phyloP scores from a whole-genome alignment of 179 eudicot genomes.

The Beta corolliflora region DNA sequence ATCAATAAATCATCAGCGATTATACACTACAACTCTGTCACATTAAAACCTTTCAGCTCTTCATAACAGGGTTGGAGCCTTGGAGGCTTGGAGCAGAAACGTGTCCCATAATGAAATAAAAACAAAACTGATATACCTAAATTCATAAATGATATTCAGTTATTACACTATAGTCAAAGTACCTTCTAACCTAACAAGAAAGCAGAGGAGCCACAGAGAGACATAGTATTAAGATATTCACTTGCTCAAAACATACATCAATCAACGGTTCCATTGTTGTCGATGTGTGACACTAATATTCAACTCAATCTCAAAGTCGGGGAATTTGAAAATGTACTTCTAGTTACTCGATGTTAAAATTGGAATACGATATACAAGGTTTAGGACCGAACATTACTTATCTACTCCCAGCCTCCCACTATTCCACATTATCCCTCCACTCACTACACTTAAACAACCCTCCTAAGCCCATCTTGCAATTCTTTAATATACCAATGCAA shows the following conservation, averaged over 20 bases:
- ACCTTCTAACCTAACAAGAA: neutral
- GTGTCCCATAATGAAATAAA: no score
- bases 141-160: neutral
- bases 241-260: neutral
- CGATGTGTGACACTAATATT: neutral
- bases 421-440: neutral
- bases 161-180: no score
- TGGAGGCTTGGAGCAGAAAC: no score
- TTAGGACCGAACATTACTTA: neutral
- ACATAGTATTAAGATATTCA: neutral
- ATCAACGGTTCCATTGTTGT: neutral
- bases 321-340: neutral
- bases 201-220: neutral
- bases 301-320: neutral
- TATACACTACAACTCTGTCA: no score
- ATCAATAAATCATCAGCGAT: no score
- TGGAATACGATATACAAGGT: neutral
- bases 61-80: no score
- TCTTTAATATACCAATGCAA: neutral
- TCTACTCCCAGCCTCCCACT: no score
- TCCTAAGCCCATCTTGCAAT: neutral
- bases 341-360: neutral
- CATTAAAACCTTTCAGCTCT: no score
- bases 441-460: neutral
- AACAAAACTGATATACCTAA: neutral